Base-by-base conservation (phyloP, 2,329 filamentous ascomycete species). In the Waltergamsia citrina region DNA sequence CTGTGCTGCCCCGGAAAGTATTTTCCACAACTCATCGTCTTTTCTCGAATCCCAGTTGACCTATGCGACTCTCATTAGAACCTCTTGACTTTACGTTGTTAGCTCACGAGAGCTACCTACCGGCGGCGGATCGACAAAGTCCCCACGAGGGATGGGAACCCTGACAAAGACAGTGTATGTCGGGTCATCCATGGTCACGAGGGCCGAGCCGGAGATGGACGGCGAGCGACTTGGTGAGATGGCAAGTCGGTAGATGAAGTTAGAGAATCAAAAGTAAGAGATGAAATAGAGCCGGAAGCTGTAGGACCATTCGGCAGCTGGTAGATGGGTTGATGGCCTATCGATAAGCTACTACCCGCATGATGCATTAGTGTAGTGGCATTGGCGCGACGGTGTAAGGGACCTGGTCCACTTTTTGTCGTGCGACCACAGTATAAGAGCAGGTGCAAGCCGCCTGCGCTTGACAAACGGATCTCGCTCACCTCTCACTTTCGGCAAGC, bases 121-220 rank as follows among this genome's bases (percentile, higher is more conserved):
- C 43, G 81, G 79, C 30, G 85, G 83, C 37, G 92, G 92, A 58
- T 98, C 90, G 41, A 88, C 74, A 61, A 98, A 98, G 48, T 84
- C 78, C 26, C 83, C 82, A 37, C 92, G 75, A 23, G 81, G 75
- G 50, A 94, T 93, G 17, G 92, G 92, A n/a, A 96, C 72, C 41
- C 88, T 74, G 42, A 98, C 75, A 49, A 94, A 85, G 39, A 94
- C 79, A 11, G 85, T 94, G 54, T 75, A 79, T 23, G 57, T 66
- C 28, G 71, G 68, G 35, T 75, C 69, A 60, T 73, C 42, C 36
- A 38, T 38, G 16, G 32, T 8, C 8, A 16, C 26, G 7, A 28
- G 7, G 8, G 26, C 4, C 26, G 26, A 8, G 11, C 24, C 11
- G 11, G 14, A 11, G 11, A 26, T 5, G 14, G 5, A 26, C 3